A percentile compares a stretch with the other conserved stretches of the same genome.
Conservation (phyloP, 2,329 filamentous ascomycete genomes). For the Fusarium sacchari region DNA sequence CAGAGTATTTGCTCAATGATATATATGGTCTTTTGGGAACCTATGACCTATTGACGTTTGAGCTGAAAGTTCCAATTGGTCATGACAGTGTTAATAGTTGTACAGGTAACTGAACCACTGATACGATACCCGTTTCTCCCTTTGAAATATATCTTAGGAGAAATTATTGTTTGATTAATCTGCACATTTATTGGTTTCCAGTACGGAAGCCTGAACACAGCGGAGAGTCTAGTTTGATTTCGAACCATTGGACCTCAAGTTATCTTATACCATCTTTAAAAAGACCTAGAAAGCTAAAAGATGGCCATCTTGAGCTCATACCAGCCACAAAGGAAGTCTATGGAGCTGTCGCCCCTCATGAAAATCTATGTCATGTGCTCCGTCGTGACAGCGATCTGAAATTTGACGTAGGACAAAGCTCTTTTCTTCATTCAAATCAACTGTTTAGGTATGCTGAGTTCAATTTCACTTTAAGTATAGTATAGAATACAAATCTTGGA, state of each 20-base stretch:
- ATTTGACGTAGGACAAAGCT: background rate
- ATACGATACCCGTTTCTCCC: background rate
- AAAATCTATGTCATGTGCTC: background rate
- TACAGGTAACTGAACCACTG: background rate
- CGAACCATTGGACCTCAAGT: background rate
- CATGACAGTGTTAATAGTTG: background rate
- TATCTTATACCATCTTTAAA: background rate
- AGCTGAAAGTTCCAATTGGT: background rate
- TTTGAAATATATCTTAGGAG: background rate
- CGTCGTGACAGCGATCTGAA: background rate
- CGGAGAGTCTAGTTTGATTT: background rate
- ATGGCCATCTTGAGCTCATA: background rate
- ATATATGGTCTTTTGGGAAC: background rate
- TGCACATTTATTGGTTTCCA: background rate
- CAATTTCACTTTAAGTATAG: background rate
- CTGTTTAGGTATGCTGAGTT: too few species aligned
- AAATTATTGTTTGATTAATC: background rate
- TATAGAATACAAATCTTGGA: background rate
- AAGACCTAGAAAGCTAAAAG: background rate
- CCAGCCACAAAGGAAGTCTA: background rate
- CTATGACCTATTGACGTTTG: background rate
- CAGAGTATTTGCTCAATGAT: background rate
- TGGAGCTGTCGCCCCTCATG: background rate
- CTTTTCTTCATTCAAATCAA: background rate
- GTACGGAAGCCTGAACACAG: too few species aligned